Conservation (phyloP, 768 basidiomycete species). For the Sporobolomyces roseus region DNA sequence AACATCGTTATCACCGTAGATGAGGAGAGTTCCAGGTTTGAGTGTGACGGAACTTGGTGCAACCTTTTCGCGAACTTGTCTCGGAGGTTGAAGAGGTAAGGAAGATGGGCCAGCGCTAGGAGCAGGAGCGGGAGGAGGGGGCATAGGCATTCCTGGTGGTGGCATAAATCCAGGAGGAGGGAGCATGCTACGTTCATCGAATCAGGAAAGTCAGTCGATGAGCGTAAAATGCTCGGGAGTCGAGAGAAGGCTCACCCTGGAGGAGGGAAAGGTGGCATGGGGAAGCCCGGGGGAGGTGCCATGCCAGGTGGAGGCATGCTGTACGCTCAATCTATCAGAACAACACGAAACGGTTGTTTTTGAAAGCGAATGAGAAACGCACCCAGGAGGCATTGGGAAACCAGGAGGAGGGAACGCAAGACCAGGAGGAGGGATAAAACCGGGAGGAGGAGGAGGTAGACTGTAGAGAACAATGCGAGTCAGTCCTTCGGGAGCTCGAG, state of each 20-base stretch:
- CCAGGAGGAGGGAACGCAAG: constrained; percentile 34
- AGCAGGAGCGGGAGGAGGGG: constrained; percentile 22
- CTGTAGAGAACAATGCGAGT: neutral
- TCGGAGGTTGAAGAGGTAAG: constrained; percentile 56
- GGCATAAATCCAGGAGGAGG: constrained; percentile 30
- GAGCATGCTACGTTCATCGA: constrained; percentile 13
- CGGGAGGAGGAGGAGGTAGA: constrained; percentile 39
- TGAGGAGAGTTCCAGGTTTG: constrained; percentile 42
- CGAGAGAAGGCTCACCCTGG: constrained; percentile 19
- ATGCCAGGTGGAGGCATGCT: too few species aligned
- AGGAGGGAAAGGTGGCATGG: too few species aligned
- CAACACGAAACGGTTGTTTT: too few species aligned
- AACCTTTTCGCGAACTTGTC: constrained; percentile 23
- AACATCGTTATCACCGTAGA: constrained; percentile 43
- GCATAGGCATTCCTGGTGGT: constrained; percentile 42
- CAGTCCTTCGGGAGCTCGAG: neutral
- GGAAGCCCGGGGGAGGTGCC: too few species aligned
- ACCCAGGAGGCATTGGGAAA: too few species aligned
- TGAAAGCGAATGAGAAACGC: too few species aligned
- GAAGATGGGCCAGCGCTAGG: constrained; percentile 4
- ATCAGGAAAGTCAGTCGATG: neutral
- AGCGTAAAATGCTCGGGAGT: too few species aligned
- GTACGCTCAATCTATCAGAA: too few species aligned
- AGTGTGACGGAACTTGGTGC: constrained; percentile 34
- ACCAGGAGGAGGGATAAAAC: constrained; percentile 34